These are phyloP conservation scores for Lanmaoa rubissima DNA, from an alignment of 768 basidiomycete species.

Conservation along the genomic window DNA sequence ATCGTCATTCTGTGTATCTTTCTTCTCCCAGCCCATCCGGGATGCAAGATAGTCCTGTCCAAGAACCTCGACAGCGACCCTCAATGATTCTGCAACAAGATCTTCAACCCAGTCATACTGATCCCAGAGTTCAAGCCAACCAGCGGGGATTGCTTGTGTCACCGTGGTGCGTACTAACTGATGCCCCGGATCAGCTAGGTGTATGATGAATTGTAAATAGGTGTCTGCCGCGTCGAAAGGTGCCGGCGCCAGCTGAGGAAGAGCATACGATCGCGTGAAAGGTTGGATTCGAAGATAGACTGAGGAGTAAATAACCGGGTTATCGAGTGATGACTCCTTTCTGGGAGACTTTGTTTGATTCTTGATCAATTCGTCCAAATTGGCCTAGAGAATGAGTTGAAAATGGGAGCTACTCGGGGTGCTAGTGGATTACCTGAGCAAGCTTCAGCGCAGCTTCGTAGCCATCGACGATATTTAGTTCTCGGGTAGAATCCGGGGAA, in stretches of 20 bases:
- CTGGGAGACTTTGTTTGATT: constrained; percentile 43
- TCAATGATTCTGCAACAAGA: constrained; percentile 79
- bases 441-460: constrained; percentile 83
- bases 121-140: constrained; percentile 91
- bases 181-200: constrained; percentile 76
- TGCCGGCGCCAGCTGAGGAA: constrained; percentile 33
- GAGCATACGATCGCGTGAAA: constrained; percentile 57
- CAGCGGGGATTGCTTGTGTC: constrained; percentile 79
- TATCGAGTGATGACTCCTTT: constrained; percentile 36
- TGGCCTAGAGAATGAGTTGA: constrained; percentile 50
- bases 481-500: constrained; percentile 44
- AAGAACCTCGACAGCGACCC: constrained; percentile 83
- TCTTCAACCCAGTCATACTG: constrained; percentile 97
- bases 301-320: constrained; percentile 80
- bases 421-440: constrained; percentile 57
- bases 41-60: constrained; percentile 89
- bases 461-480: constrained; percentile 81
- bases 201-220: constrained; percentile 62
- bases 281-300: constrained; percentile 95
- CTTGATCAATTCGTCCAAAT: constrained; percentile 74
- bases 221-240: constrained; percentile 26
- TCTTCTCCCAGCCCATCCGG: constrained; percentile 78
- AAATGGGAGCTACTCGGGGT: not conserved
- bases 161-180: constrained; percentile 71
- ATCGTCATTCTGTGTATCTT: constrained; percentile 16